phyloP scores from a whole-genome alignment of 176 grass and related monocot genomes.

The Calamus simplicifolius region DNA sequence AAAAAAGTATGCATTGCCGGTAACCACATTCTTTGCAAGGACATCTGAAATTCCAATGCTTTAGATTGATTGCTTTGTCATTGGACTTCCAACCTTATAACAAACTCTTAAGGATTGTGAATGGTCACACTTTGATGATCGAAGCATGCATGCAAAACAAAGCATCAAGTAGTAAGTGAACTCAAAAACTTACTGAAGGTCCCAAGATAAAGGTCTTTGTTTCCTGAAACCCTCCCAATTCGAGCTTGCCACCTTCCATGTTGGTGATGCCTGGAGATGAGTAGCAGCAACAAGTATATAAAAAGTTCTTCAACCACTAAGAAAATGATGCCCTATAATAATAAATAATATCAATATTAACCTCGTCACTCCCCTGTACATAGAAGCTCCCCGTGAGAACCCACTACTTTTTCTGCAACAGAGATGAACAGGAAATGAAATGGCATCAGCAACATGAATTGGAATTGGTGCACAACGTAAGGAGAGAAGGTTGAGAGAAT shows the following conservation, averaged over 20 bases:
- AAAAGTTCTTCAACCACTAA: no score
- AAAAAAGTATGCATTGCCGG: conserved; percentile 45
- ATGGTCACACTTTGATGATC: conserved; percentile 20
- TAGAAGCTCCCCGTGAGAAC: conserved; percentile 66
- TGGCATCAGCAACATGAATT: neutral
- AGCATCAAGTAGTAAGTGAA: no score
- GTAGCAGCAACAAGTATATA: neutral
- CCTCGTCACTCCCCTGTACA: conserved; percentile 75
- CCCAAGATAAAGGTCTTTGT: conserved; percentile 77
- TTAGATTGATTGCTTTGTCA: conserved; percentile 49
- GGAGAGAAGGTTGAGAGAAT: neutral
- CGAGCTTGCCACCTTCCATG: conserved; percentile 77
- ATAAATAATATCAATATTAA: neutral
- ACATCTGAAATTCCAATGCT: conserved; percentile 36
- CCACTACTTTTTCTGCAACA: conserved; percentile 62
- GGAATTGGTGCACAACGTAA: neutral
- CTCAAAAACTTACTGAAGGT: conserved; percentile 50
- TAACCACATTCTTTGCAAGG: conserved; percentile 51
- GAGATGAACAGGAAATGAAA: neutral
- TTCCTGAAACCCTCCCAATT: conserved; percentile 79
- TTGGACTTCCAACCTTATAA: conserved; percentile 36
- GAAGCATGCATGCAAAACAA: conserved; percentile 19
- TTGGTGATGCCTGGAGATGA: conserved; percentile 51
- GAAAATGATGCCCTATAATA: no score
- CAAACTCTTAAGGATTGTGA: neutral